These are phyloP conservation scores for Colletotrichum horii DNA, from an alignment of 2,329 filamentous ascomycete genomes.

Conservation along the genomic window DNA sequence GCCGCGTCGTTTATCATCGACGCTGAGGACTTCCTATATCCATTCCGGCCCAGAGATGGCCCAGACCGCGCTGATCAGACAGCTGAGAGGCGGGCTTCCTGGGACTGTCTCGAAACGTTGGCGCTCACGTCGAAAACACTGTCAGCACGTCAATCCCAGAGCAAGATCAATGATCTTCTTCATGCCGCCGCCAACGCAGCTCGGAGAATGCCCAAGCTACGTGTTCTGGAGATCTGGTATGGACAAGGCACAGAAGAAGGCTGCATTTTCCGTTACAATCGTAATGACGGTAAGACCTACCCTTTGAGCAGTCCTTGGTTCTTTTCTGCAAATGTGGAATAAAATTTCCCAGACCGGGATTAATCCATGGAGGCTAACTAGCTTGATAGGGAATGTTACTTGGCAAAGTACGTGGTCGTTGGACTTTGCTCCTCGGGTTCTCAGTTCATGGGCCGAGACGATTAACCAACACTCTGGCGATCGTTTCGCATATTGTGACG, in stretches of 20 bases:
- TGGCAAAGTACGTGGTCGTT: background rate
- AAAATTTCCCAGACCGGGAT: background rate
- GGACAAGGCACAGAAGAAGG: too few relatives aligned
- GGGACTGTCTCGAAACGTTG: background rate
- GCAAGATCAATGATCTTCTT: background rate
- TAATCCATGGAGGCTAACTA: fast-evolving
- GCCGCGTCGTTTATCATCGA: background rate
- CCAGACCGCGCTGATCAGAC: background rate
- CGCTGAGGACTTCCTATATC: background rate
- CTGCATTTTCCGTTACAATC: too few relatives aligned
- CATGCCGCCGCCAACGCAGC: too few relatives aligned
- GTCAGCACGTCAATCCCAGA: background rate
- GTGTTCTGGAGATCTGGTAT: too few relatives aligned
- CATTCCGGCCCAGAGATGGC: background rate
- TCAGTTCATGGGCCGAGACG: background rate
- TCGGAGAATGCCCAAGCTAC: too few relatives aligned
- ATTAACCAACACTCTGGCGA: background rate
- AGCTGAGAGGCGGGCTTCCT: background rate
- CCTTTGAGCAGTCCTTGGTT: too few relatives aligned
- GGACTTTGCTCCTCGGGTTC: background rate
- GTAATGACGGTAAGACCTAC: too few relatives aligned
- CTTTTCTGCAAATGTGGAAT: background rate
- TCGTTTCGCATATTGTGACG: background rate
- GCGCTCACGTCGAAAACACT: background rate
- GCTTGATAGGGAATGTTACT: background rate